phyloP scores from a whole-genome alignment of 768 basidiomycete genomes.

The Agrocybe praecox region DNA sequence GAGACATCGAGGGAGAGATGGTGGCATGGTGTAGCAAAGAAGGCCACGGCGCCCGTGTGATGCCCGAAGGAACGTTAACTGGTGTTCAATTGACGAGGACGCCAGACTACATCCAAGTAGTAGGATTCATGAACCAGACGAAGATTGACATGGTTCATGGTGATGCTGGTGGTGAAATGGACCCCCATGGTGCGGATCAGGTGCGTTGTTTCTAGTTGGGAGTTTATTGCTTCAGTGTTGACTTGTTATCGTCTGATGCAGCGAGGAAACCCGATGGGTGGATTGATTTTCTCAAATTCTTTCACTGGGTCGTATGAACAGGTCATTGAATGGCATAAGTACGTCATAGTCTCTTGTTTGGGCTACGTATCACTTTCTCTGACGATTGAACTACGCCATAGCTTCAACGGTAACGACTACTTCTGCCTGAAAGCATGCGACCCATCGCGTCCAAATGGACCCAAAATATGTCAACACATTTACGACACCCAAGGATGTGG shows the following conservation, averaged over 20 bases:
- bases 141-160: constrained; percentile 50
- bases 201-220: constrained; percentile 15
- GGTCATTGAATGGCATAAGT: constrained; percentile 74
- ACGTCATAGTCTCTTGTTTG: no score
- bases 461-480: constrained; percentile 67
- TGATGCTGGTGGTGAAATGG: constrained; percentile 80
- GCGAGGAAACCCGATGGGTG: constrained; percentile 84
- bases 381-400: constrained; percentile 19
- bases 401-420: constrained; percentile 67
- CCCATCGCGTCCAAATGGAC: constrained; percentile 49
- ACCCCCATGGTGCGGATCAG: constrained; percentile 72
- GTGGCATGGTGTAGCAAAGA: constrained; percentile 80
- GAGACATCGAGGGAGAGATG: constrained; percentile 70
- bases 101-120: constrained; percentile 62
- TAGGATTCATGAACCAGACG: constrained; percentile 69
- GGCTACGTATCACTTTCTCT: no score
- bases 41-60: constrained; percentile 70
- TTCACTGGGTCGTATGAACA: constrained; percentile 54
- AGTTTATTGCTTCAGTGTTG: neutral
- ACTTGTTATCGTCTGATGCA: constrained; percentile 24
- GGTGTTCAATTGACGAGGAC: constrained; percentile 71
- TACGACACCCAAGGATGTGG: constrained; percentile 74
- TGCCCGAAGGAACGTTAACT: constrained; percentile 61
- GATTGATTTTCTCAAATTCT: constrained; percentile 62
- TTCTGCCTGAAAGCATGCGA: constrained; percentile 82